These are phyloP conservation scores for Coemansia sp. DNA, from an alignment of 371 early-diverging fungal species.

Conservation along the genomic window DNA sequence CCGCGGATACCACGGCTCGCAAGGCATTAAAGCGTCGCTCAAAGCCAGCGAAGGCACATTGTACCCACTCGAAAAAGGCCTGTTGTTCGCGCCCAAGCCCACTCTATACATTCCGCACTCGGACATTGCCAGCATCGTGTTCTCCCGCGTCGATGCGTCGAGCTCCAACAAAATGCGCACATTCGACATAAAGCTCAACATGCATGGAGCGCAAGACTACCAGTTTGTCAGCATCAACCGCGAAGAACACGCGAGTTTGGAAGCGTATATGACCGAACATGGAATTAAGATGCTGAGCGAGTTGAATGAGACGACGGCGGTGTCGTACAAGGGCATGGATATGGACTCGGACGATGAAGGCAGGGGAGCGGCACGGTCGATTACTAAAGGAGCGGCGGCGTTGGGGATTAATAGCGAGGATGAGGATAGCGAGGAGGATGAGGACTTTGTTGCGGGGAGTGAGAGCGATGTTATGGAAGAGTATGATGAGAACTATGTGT, in stretches of 20 bases:
- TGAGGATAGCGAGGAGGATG: constrained; percentile 53
- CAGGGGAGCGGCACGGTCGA: constrained; percentile 54
- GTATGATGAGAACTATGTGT: constrained; percentile 74
- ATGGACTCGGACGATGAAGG: constrained; percentile 61
- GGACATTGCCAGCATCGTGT: constrained; percentile 88
- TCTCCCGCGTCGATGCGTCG: constrained; percentile 80
- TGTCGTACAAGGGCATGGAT: constrained; percentile 57
- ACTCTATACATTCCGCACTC: constrained; percentile 81
- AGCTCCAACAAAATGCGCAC: constrained; percentile 62
- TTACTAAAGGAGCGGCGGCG: constrained; percentile 38
- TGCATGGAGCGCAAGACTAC: constrained; percentile 75
- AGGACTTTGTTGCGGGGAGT: constrained; percentile 70
- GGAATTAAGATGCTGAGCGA: constrained; percentile 82
- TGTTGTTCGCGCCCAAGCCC: constrained; percentile 96
- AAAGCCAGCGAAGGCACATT: constrained; percentile 98
- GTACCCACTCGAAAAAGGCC: constrained; percentile 90
- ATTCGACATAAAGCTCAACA: constrained; percentile 90
- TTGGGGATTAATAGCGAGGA: constrained; percentile 60
- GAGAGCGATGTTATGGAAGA: constrained; percentile 90
- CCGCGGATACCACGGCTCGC: constrained; percentile 64
- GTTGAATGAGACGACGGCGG: constrained; percentile 57
- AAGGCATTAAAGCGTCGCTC: constrained; percentile 92
- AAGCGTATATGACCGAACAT: constrained; percentile 76
- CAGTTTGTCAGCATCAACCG: constrained; percentile 83
- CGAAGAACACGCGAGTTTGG: constrained; percentile 85